A percentile compares a stretch with the other conserved stretches of the same genome.
Evolutionary conservation across 352 stramenopile species (phyloP).

Genomic region (Phytopythium delawarense): DNA sequence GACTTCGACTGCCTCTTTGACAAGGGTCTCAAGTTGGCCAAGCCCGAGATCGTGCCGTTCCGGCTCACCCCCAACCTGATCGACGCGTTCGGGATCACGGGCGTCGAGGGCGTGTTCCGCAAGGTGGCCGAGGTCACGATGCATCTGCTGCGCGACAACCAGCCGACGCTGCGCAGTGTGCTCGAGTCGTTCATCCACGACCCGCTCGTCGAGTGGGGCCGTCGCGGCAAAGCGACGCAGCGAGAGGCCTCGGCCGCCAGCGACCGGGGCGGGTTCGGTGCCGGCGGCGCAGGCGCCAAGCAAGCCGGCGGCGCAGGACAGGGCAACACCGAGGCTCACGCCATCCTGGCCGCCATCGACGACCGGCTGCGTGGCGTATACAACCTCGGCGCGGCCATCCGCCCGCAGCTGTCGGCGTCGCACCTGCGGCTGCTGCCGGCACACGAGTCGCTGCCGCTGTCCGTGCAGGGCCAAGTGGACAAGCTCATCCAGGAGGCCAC

Average conservation of each 20-base stretch:
- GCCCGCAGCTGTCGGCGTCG: constrained; percentile 53
- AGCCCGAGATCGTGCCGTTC: constrained; percentile 99
- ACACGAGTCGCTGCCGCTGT: constrained; percentile 88
- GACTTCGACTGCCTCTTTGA: constrained; percentile 99
- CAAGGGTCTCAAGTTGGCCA: constrained; percentile 95
- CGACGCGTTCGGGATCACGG: constrained; percentile 98
- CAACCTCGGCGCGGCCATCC: constrained; percentile 85
- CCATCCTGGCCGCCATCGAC: constrained; percentile 89
- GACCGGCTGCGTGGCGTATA: constrained; percentile 91
- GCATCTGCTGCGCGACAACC: constrained; percentile 93
- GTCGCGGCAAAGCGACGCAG: constrained; percentile 67
- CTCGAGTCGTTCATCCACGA: constrained; percentile 99
- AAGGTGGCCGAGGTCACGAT: constrained; percentile 91
- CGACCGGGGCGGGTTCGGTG: constrained; percentile 24
- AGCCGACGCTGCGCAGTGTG: constrained; percentile 96
- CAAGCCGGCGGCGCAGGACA: not conserved
- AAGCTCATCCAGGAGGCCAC: constrained; percentile 93
- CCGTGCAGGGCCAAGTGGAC: constrained; percentile 91
- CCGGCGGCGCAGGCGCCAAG: not conserved
- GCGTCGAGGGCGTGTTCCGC: constrained; percentile 94
- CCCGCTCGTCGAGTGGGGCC: constrained; percentile 91
- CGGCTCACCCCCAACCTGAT: constrained; percentile 99
- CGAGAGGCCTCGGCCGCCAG: constrained; percentile 34
- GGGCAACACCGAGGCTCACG: constrained; percentile 83
- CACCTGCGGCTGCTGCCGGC: constrained; percentile 69